phyloP scores from a whole-genome alignment of 1,284 basidiomycete genomes.

The Fomitopsis betulina region DNA sequence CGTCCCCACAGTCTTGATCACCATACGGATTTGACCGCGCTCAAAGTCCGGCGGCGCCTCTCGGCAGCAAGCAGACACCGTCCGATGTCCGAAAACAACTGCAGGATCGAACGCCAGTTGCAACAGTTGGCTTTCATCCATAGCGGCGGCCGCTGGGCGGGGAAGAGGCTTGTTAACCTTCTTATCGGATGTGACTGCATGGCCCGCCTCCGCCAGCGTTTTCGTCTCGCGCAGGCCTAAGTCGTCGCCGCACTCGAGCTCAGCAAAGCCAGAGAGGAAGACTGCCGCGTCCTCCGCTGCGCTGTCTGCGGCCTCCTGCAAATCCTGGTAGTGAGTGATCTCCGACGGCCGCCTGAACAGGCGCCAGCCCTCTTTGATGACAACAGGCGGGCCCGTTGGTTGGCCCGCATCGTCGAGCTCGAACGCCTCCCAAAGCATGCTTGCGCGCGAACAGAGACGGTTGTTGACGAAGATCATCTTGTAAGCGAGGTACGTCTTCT shows the following conservation, averaged over 20 bases:
- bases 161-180: not conserved
- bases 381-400: not conserved
- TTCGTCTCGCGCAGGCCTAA: not conserved
- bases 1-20: not conserved
- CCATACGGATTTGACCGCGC: not conserved
- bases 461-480: conserved; percentile 8
- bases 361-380: not conserved
- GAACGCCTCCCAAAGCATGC: conserved; percentile 1
- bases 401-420: not conserved
- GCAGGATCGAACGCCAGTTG: not conserved
- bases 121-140: not conserved
- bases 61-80: not conserved
- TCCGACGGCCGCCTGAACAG: not conserved
- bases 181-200: not conserved
- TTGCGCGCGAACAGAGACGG: conserved; percentile 8
- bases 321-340: not conserved
- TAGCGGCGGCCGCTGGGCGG: not conserved
- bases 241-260: not conserved
- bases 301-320: not conserved
- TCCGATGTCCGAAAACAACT: not conserved
- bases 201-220: not conserved
- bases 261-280: not conserved
- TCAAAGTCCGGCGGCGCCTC: not conserved
- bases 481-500: conserved; percentile 7
- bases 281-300: not conserved